A percentile compares a stretch with the other conserved stretches of the same genome.
These are phyloP conservation scores for Diospyros kaki DNA, from an alignment of 148 eudicot species.

Conservation along the genomic window DNA sequence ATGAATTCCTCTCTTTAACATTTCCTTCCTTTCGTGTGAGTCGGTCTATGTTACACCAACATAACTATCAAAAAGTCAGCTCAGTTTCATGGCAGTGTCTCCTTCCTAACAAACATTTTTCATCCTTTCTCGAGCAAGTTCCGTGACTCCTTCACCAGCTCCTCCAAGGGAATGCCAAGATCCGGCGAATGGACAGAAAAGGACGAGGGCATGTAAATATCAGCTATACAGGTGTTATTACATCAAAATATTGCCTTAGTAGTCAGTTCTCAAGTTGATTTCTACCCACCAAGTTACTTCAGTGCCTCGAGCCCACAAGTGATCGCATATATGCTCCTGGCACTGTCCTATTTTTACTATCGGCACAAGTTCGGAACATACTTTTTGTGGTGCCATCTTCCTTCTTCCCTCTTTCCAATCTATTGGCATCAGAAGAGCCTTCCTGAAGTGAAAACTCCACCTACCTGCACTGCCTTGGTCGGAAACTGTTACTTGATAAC, in stretches of 20 bases:
- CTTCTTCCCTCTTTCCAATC: background rate
- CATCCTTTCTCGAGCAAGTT: too few species aligned
- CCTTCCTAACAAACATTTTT: too few species aligned
- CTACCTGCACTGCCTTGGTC: conserved; percentile 37
- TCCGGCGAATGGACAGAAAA: too few species aligned
- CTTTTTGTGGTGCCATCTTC: background rate
- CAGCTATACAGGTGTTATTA: background rate
- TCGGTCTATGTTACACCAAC: too few species aligned
- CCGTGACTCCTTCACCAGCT: background rate
- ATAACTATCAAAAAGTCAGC: too few species aligned
- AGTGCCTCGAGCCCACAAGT: background rate
- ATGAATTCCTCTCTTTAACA: too few species aligned
- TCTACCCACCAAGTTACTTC: background rate
- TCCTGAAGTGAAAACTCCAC: background rate
- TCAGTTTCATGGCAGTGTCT: too few species aligned
- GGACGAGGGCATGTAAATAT: background rate
- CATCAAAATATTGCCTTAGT: background rate
- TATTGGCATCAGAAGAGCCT: background rate
- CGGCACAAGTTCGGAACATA: background rate
- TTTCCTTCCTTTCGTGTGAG: too few species aligned
- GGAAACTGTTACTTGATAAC: conserved; percentile 32
- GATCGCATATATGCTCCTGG: background rate
- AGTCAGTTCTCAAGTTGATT: background rate
- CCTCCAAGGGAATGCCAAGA: background rate
- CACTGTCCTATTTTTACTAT: background rate